These are phyloP conservation scores for Phytophthora multivora DNA, from an alignment of 352 stramenopile species.

Conservation along the genomic window DNA sequence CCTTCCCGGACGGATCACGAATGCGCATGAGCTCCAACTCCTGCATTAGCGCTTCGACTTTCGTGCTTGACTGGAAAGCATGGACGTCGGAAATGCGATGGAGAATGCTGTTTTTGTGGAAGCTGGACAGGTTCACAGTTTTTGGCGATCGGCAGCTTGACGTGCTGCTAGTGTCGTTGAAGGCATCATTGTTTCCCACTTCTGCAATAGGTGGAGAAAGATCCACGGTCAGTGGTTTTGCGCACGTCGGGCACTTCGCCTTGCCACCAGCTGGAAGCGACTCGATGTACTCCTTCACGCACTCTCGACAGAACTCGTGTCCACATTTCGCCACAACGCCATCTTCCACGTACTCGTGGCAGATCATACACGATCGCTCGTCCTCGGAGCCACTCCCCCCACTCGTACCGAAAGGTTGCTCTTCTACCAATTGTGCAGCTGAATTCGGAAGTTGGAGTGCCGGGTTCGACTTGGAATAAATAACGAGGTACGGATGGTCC, in stretches of 20 bases:
- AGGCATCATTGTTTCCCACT: conserved; percentile 13
- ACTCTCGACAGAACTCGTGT: conserved; percentile 92
- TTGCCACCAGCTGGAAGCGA: conserved; percentile 64
- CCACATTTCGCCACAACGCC: conserved; percentile 89
- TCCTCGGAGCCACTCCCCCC: conserved; percentile 31
- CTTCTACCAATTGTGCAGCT: conserved; percentile 55
- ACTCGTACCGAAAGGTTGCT: conserved; percentile 59
- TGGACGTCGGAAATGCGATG: conserved; percentile 64
- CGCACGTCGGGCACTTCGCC: conserved; percentile 80
- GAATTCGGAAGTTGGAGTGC: conserved; percentile 65
- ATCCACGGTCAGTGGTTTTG: conserved; percentile 86
- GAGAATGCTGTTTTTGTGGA: conserved; percentile 77
- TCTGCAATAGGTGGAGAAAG: conserved; percentile 43
- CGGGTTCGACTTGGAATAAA: conserved; percentile 89
- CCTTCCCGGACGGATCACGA: conserved; percentile 95
- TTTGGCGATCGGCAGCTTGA: conserved; percentile 22
- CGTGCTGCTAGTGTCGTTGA: conserved; percentile 5
- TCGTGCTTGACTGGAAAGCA: conserved; percentile 92
- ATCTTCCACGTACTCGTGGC: conserved; percentile 92
- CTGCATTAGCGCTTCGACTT: conserved; percentile 98
- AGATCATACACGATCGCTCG: conserved; percentile 86
- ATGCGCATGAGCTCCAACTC: conserved; percentile 95
- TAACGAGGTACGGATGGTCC: conserved; percentile 98
- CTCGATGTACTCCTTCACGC: conserved; percentile 81
- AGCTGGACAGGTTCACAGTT: conserved; percentile 58